phyloP scores from a whole-genome alignment of 495 filamentous ascomycete species.

The Trichoderma reesei region DNA sequence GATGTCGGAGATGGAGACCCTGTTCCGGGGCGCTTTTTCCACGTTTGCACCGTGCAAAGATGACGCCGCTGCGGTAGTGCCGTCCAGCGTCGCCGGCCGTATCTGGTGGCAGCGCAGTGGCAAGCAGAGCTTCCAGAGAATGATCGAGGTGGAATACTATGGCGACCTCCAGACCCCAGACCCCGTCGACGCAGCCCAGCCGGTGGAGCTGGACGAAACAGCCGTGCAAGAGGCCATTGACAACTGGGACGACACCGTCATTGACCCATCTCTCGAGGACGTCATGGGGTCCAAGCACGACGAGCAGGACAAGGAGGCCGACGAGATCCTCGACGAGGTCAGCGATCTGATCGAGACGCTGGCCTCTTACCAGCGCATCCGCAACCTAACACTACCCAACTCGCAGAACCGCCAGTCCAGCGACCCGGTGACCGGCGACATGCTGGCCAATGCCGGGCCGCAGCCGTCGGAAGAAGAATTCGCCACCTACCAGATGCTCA shows the following conservation, averaged over 20 bases:
- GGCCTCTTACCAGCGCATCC: conserved; percentile 76
- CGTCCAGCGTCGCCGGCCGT: conserved; percentile 56
- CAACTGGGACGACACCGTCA: conserved; percentile 37
- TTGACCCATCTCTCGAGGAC: conserved; percentile 43
- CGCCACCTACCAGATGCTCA: conserved; percentile 63
- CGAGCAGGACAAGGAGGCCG: conserved; percentile 50
- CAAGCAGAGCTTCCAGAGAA: conserved; percentile 42
- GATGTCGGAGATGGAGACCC: conserved; percentile 56
- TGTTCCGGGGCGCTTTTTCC: conserved; percentile 76
- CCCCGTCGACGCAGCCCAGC: conserved; percentile 11
- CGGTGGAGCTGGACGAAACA: conserved; percentile 19
- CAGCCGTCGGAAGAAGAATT: conserved; percentile 55
- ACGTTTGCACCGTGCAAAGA: conserved; percentile 81
- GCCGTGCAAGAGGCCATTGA: conserved; percentile 33
- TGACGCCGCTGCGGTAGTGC: conserved; percentile 62
- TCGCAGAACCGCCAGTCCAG: conserved; percentile 37
- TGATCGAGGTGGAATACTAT: conserved; percentile 29
- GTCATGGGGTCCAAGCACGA: conserved; percentile 37
- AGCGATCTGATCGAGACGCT: conserved; percentile 78
- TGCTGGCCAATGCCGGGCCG: conserved; percentile 38
- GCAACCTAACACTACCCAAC: conserved; percentile 52
- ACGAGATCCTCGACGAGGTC: conserved; percentile 68
- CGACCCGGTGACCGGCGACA: conserved; percentile 41
- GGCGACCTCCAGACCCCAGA: conserved; percentile 16
- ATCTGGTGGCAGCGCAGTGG: conserved; percentile 86